Evolutionary conservation across 2,329 filamentous ascomycete species (phyloP).

Genomic region (Conoideocrella luteorostrata): DNA sequence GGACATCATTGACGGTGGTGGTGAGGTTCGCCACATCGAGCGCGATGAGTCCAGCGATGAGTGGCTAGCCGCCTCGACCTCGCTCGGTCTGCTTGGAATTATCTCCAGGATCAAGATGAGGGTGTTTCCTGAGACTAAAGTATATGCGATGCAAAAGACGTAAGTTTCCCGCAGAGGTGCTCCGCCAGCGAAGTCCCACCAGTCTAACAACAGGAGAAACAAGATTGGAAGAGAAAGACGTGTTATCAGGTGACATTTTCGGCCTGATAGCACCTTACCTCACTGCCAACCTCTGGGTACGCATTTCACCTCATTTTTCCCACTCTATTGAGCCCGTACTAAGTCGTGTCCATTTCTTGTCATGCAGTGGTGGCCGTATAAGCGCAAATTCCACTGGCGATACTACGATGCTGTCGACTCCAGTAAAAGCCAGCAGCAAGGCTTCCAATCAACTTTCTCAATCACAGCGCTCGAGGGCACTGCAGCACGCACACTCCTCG

Average conservation of each 20-base stretch:
- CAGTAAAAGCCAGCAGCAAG: slow-evolving; percentile 35
- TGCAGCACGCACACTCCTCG: slow-evolving; percentile 34
- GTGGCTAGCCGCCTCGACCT: slow-evolving; percentile 46
- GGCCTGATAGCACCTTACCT: slow-evolving; percentile 42
- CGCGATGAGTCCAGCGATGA: slow-evolving; percentile 37
- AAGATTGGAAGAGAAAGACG: slow-evolving; percentile 40
- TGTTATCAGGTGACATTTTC: slow-evolving; percentile 43
- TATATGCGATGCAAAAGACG: slow-evolving; percentile 43
- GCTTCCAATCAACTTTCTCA: slow-evolving; percentile 47
- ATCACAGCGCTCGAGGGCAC: slow-evolving; percentile 36
- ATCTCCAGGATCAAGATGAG: slow-evolving; percentile 42
- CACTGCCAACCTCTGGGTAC: slow-evolving; percentile 45
- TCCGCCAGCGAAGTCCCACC: too few species aligned
- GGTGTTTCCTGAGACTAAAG: slow-evolving; percentile 45
- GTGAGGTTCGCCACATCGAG: slow-evolving; percentile 34
- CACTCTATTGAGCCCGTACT: too few species aligned
- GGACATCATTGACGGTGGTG: slow-evolving; percentile 43
- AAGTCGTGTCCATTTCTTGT: too few species aligned
- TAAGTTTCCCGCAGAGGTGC: slow-evolving; percentile 22
- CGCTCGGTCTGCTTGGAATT: slow-evolving; percentile 40
- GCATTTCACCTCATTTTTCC: too few species aligned
- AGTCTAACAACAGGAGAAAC: too few species aligned
- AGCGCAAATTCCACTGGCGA: slow-evolving; percentile 44
- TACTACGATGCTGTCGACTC: slow-evolving; percentile 41
- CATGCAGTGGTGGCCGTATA: slow-evolving; percentile 50